Base-by-base conservation (phyloP, 176 grass and related monocot species). In the Oryza officinalis region DNA sequence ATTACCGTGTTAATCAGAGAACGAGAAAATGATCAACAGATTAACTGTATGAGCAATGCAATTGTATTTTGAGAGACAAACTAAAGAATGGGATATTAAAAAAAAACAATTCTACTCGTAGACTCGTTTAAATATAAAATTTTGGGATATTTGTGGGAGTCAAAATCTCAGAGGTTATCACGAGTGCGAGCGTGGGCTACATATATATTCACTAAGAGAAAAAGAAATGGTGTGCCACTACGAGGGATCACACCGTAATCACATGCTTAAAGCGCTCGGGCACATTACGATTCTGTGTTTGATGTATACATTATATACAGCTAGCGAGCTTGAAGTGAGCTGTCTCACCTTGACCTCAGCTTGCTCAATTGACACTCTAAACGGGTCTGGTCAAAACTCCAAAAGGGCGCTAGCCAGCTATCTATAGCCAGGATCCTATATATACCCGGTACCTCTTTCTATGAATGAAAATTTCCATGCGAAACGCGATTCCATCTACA, bases 331-430 rank as follows among this genome's bases (percentile, higher is more conserved):
- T 6, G 13, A 32, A 52, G 82, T 85, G 87, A 85, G 87, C 87
- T 89, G 82, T 76, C 71, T 64, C 23, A 27, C 54, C 77, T 89
- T 85, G 82, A 85, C 87, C 67, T 81, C 82, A 76, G 77, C 77
- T 89, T 81, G 77, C 82, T 89, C 81, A 47, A 71, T 35, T 77
- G 71, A 20, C 52, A 89, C 82, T 77, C 65, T 32, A 65, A 61
- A 25, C 57, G 77, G 52, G 50, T 76, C 82, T 73, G 82, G 82
- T 76, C 87, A 89, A 61, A 61, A 11, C 57, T 61, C 57, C 57
- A 61, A 85, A 89, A 89, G 77, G 37, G 6, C 7, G 38, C 32
- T 57, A 41, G 20, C 27, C 27, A 69, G 71, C 71, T 65, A 86
- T 50, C 26, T 57, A 61, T 72, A 86, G 65, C 26, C 38, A 81